These are phyloP conservation scores for Bretziella fagacearum DNA, from an alignment of 2,329 filamentous ascomycete genomes.

Conservation along the genomic window DNA sequence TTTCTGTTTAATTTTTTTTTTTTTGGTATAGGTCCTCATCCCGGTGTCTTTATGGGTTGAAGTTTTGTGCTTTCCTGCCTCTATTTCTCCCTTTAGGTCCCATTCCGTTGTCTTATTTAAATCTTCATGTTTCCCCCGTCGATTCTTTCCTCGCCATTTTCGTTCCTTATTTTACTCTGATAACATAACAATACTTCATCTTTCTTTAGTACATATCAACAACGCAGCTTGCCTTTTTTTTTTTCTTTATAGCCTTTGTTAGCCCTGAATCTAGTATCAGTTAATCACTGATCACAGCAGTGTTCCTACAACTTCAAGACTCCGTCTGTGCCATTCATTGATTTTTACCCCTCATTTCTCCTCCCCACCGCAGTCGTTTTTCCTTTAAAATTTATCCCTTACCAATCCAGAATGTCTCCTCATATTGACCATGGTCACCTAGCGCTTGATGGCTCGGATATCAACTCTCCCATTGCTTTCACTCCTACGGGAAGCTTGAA, in stretches of 20 bases:
- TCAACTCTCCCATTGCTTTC: conserved; percentile 7
- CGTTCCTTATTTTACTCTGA: neutral
- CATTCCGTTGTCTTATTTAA: conserved; percentile 2
- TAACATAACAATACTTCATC: neutral
- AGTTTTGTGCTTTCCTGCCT: neutral
- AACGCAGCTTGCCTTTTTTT: neutral
- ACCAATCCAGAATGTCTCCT: conserved; percentile 16
- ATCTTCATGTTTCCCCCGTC: conserved; percentile 4
- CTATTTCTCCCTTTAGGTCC: neutral
- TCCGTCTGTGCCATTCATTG: neutral
- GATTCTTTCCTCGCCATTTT: neutral
- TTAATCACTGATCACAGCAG: no score
- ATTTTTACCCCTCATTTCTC: neutral
- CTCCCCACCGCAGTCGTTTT: neutral
- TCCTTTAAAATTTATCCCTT: neutral
- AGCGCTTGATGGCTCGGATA: conserved; percentile 8
- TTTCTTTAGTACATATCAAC: neutral
- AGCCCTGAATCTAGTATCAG: no score
- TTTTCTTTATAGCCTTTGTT: neutral
- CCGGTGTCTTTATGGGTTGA: neutral
- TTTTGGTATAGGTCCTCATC: neutral
- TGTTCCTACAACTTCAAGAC: neutral
- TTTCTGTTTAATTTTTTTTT: neutral
- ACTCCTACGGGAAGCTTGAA: conserved; percentile 9
- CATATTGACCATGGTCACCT: conserved; percentile 15